Conservation (phyloP, 257 asterid species). For the Nemophila menziesii region DNA sequence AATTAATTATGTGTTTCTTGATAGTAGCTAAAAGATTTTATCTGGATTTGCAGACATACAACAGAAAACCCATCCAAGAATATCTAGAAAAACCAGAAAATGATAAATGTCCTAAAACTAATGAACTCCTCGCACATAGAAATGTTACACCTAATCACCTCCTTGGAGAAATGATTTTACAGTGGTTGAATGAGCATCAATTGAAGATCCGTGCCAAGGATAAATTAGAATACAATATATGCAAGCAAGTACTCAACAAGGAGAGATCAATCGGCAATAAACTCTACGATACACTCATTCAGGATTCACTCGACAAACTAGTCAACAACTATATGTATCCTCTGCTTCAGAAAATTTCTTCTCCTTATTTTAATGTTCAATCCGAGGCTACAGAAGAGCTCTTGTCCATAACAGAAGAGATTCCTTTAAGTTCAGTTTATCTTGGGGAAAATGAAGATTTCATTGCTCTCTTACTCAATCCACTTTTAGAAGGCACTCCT, state of each 20-base stretch:
- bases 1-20: too few species aligned
- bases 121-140: slow-evolving; percentile 23
- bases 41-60: slow-evolving; percentile 58
- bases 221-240: slow-evolving; percentile 4
- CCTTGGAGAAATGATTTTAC: slow-evolving; percentile 25
- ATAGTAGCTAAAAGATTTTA: too few species aligned
- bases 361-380: slow-evolving; percentile 14
- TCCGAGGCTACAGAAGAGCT: slow-evolving; percentile 28
- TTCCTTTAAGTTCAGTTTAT: slow-evolving; percentile 17
- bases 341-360: slow-evolving; percentile 25
- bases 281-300: slow-evolving; percentile 7
- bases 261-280: too few species aligned
- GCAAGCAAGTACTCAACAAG: too few species aligned
- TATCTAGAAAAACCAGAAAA: slow-evolving; percentile 41
- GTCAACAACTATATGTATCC: slow-evolving; percentile 9
- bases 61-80: slow-evolving; percentile 20
- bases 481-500: slow-evolving; percentile 14
- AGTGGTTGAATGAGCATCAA: slow-evolving; percentile 22
- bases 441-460: slow-evolving; percentile 21
- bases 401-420: slow-evolving; percentile 22
- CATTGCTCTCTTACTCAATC: slow-evolving; percentile 20
- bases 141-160: slow-evolving; percentile 32
- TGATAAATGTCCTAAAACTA: slow-evolving; percentile 27
- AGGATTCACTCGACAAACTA: slow-evolving; percentile 4
- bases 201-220: slow-evolving; percentile 9